Conservation (phyloP, 2,329 filamentous ascomycete genomes). For the Neoarthrinium moseri region DNA sequence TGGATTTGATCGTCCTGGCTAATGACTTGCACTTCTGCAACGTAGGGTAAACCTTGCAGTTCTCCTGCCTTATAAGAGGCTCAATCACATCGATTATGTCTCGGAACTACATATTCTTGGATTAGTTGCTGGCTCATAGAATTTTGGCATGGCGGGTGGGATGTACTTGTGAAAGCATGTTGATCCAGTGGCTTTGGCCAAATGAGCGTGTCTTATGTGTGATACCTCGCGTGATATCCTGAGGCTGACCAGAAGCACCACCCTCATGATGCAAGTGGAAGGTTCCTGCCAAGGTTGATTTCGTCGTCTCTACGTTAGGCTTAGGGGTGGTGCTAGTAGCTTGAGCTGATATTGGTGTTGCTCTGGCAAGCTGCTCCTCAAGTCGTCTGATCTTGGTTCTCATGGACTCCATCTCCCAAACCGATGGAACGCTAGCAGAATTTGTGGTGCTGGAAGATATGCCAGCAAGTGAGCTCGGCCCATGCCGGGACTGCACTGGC, state of each 20-base stretch:
- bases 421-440: slow-evolving; percentile 1
- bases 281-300: background rate
- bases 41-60: background rate
- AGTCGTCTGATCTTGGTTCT: slow-evolving; percentile 39
- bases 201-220: slow-evolving; percentile 56
- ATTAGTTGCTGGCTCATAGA: too few species aligned
- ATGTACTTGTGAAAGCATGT: too few species aligned
- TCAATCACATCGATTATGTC: background rate
- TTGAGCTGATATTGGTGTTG: slow-evolving; percentile 27
- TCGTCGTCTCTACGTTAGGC: background rate
- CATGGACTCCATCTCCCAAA: slow-evolving; percentile 35
- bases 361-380: slow-evolving; percentile 38
- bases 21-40: slow-evolving; percentile 13
- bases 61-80: background rate
- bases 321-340: slow-evolving; percentile 13
- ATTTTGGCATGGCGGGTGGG: too few species aligned
- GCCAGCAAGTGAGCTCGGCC: background rate
- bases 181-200: slow-evolving; percentile 59
- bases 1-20: slow-evolving; percentile 13
- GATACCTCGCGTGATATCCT: slow-evolving; percentile 37
- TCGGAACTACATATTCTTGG: background rate
- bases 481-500: too few species aligned
- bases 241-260: background rate
- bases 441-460: background rate
- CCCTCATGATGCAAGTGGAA: background rate